A percentile compares a stretch with the other conserved stretches of the same genome.
phyloP scores from a whole-genome alignment of 352 stramenopile species.

The Phytophthora hybrid region DNA sequence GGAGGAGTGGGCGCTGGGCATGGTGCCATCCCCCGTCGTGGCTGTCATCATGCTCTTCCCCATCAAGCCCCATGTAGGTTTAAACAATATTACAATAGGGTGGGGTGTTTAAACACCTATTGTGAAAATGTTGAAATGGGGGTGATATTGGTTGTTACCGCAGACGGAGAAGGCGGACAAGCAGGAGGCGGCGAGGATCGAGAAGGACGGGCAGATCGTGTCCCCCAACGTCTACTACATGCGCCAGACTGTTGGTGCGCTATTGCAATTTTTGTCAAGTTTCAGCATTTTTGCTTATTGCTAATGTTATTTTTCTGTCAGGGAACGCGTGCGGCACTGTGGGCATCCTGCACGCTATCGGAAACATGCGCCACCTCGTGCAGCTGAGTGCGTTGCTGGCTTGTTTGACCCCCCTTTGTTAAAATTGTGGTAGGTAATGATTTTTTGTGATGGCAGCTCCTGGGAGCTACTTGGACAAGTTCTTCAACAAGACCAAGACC shows the following conservation, averaged over 20 bases:
- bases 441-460: conserved; percentile 37
- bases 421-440: not conserved
- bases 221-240: conserved; percentile 89
- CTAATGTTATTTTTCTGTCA: conserved; percentile 27
- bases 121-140: conserved; percentile 14
- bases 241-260: conserved; percentile 94
- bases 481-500: conserved; percentile 83
- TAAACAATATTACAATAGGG: conserved; percentile 4
- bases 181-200: conserved; percentile 75
- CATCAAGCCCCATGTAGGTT: conserved; percentile 88
- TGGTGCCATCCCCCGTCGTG: conserved; percentile 94
- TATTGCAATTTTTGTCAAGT: not conserved
- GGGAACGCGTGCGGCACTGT: conserved; percentile 97
- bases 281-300: conserved; percentile 9
- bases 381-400: conserved; percentile 58
- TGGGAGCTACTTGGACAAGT: conserved; percentile 81
- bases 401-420: not conserved
- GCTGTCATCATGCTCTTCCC: conserved; percentile 97
- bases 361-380: conserved; percentile 90
- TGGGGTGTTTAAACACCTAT: conserved; percentile 5
- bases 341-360: conserved; percentile 94
- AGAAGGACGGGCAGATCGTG: conserved; percentile 75
- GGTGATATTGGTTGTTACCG: too few species aligned
- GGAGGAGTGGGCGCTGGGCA: conserved; percentile 96
- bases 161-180: conserved; percentile 83